A percentile compares a stretch with the other conserved stretches of the same genome.
Conservation (phyloP, 2,329 filamentous ascomycete species). For the Pseudocercospora musae region DNA sequence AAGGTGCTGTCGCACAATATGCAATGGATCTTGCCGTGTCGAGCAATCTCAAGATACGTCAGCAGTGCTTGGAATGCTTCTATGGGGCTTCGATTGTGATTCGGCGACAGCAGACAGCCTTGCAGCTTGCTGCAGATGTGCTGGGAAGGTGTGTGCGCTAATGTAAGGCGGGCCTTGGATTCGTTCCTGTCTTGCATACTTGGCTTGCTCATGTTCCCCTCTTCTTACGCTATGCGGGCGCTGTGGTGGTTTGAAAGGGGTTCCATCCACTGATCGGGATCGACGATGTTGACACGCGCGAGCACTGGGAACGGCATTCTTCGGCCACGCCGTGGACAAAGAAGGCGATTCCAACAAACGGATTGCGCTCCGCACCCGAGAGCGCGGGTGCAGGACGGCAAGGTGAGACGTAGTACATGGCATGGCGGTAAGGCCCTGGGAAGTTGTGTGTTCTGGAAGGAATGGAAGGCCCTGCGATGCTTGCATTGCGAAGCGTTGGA, state of each 20-base stretch:
- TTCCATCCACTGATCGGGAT: neutral
- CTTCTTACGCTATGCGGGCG: slow-evolving; percentile 2
- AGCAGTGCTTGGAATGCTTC: neutral
- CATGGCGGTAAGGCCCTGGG: neutral
- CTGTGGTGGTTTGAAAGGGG: neutral
- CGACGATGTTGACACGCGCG: neutral
- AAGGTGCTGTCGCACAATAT: neutral
- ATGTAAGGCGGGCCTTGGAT: neutral
- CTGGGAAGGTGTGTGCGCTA: neutral
- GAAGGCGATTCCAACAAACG: neutral
- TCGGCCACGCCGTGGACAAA: slow-evolving; percentile 2
- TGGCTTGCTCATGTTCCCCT: neutral
- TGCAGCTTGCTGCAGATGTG: neutral
- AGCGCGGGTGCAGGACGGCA: neutral
- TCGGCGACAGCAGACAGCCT: neutral
- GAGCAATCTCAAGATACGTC: slow-evolving; percentile 6
- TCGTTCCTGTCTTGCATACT: neutral
- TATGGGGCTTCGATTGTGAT: neutral
- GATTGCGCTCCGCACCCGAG: neutral
- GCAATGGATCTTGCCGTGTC: slow-evolving; percentile 3
- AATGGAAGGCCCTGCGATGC: slow-evolving; percentile 11
- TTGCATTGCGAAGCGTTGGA: neutral
- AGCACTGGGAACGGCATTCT: neutral
- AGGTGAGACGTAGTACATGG: neutral
- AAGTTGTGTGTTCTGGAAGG: slow-evolving; percentile 11